phyloP scores from a whole-genome alignment of 2,329 filamentous ascomycete species.

The Microdochium trichocladiopsis region DNA sequence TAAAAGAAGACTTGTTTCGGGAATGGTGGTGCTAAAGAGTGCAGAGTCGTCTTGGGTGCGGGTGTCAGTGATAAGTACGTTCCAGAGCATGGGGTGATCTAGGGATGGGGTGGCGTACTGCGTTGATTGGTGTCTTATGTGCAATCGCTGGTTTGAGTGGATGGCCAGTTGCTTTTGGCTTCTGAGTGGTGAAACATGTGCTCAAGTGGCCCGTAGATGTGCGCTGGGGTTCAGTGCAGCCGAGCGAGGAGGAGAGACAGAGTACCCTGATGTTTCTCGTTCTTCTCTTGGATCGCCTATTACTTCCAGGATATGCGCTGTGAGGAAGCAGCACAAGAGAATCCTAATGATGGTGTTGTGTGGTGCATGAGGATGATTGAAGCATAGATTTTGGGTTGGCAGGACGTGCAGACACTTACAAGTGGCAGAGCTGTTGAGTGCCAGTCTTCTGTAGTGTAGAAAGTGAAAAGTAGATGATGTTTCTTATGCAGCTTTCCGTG shows the following conservation, averaged over 20 bases:
- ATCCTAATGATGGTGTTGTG: too few relatives aligned
- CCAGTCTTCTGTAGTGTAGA: too few relatives aligned
- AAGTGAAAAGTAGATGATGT: too few relatives aligned
- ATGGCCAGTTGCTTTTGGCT: neutral
- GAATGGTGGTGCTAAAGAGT: constrained; percentile 19
- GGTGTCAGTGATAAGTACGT: neutral
- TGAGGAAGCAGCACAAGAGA: neutral
- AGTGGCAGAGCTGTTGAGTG: too few relatives aligned
- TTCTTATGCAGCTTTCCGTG: neutral
- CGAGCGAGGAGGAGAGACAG: neutral
- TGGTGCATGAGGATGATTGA: too few relatives aligned
- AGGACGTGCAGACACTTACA: too few relatives aligned
- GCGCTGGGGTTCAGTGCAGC: neutral
- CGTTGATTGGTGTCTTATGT: neutral
- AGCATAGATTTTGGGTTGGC: too few relatives aligned
- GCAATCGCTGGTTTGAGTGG: neutral
- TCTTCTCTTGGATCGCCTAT: neutral
- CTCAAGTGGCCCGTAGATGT: neutral
- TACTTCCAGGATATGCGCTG: neutral
- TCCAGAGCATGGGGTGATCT: neutral
- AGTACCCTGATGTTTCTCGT: neutral
- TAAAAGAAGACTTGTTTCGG: constrained; percentile 27
- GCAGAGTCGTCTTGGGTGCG: constrained; percentile 9
- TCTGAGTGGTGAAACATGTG: neutral
- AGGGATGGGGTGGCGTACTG: neutral